phyloP scores from a whole-genome alignment of 768 basidiomycete genomes.

The Suillus luteus region DNA sequence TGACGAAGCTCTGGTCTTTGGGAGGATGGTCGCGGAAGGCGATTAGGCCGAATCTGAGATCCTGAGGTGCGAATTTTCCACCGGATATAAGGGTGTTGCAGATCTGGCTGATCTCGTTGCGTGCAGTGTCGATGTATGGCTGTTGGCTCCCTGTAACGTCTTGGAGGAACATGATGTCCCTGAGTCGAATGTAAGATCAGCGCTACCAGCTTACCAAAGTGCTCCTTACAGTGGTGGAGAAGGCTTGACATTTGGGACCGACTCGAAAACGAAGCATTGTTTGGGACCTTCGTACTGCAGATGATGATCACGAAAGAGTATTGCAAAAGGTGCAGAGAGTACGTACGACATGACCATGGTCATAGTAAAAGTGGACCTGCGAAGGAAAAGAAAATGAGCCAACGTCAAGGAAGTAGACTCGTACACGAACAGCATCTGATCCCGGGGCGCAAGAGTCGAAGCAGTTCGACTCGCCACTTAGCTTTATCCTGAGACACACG shows the following conservation, averaged over 20 bases:
- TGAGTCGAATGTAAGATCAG: neutral
- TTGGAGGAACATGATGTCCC: neutral
- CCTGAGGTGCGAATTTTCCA: neutral
- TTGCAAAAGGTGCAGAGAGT: too few species aligned
- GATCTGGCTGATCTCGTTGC: neutral
- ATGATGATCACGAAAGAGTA: too few species aligned
- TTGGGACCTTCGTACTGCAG: too few species aligned
- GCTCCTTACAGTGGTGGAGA: neutral
- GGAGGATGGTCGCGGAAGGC: neutral
- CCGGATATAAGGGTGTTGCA: neutral
- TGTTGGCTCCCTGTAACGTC: neutral
- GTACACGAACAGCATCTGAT: too few species aligned
- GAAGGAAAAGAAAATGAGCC: too few species aligned
- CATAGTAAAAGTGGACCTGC: too few species aligned
- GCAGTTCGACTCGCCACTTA: too few species aligned
- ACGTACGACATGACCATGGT: too few species aligned
- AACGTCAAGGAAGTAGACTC: too few species aligned
- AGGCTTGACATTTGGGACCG: conserved; percentile 29
- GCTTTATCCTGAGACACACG: too few species aligned
- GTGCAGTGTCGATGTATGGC: neutral
- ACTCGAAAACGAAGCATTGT: too few species aligned
- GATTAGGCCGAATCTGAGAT: neutral
- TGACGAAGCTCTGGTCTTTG: neutral
- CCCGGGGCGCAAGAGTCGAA: too few species aligned
- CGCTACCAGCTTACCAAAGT: neutral